Percentiles rank a stretch among this genome's conserved stretches.
These are phyloP conservation scores for Xylariaceae sp. DNA, from an alignment of 2,329 filamentous ascomycete genomes.

Conservation along the genomic window DNA sequence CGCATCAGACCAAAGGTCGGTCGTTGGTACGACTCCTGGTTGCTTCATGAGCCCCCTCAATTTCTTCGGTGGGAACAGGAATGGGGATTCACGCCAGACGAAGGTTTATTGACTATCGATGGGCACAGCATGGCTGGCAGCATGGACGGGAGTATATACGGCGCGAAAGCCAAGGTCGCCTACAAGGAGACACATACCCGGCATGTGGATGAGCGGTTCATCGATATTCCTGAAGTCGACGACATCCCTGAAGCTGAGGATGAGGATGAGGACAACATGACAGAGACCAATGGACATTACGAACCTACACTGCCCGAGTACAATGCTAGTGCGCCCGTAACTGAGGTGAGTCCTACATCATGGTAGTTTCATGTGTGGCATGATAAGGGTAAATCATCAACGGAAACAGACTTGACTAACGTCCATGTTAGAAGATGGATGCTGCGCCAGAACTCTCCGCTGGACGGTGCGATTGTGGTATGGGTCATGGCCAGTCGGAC, in stretches of 20 bases:
- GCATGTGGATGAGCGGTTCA: not conserved
- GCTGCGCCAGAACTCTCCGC: slow-evolving; percentile 2
- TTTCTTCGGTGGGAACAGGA: slow-evolving; percentile 16
- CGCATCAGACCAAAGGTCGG: slow-evolving; percentile 16
- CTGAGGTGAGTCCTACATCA: slow-evolving; percentile 14
- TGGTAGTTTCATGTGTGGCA: not conserved
- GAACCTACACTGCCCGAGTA: slow-evolving; percentile 7
- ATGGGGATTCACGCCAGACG: slow-evolving; percentile 15
- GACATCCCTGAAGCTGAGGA: slow-evolving; percentile 11
- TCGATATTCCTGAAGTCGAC: not conserved
- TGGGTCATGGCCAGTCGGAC: slow-evolving; percentile 2
- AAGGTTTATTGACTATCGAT: slow-evolving; percentile 1
- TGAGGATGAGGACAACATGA: slow-evolving; percentile 10
- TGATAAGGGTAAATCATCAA: not conserved
- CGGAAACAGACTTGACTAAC: not conserved
- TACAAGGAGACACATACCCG: not conserved
- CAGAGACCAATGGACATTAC: slow-evolving; percentile 8
- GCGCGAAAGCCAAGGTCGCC: slow-evolving; percentile 11
- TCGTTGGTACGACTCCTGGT: slow-evolving; percentile 20
- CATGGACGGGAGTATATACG: slow-evolving; percentile 13
- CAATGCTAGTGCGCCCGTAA: slow-evolving; percentile 13
- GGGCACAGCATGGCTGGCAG: slow-evolving; percentile 11
- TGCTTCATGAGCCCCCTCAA: slow-evolving; percentile 15
- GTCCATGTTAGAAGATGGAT: slow-evolving; percentile 6
- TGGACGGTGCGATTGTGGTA: slow-evolving; percentile 10